A percentile compares a stretch with the other conserved stretches of the same genome.
phyloP scores from a whole-genome alignment of 306 rosid species.

The Gleditsia sinensis region DNA sequence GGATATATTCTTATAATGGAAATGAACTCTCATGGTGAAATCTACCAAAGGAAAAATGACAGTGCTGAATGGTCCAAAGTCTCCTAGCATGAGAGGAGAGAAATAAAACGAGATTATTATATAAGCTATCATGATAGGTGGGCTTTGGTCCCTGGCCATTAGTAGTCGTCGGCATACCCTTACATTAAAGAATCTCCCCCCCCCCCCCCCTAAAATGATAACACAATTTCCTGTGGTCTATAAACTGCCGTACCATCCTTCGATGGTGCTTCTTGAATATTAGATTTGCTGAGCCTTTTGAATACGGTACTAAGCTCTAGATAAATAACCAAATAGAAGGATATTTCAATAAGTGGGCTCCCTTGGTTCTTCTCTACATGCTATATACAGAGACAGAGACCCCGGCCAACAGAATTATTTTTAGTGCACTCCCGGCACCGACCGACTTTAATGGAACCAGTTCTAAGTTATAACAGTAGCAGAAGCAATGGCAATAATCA shows the following conservation, averaged over 20 bases:
- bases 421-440: background rate
- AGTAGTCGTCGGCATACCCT: background rate
- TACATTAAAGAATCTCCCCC: constrained; percentile 18
- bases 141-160: constrained; percentile 43
- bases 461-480: constrained; percentile 23
- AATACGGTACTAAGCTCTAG: constrained; percentile 14
- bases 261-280: constrained; percentile 22
- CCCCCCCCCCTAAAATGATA: constrained; percentile 27
- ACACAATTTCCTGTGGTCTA: constrained; percentile 54
- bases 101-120: background rate
- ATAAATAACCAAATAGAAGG: constrained; percentile 1
- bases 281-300: constrained; percentile 31
- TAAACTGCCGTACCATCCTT: constrained; percentile 35
- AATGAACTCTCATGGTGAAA: background rate
- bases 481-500: background rate
- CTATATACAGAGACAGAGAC: background rate
- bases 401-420: background rate
- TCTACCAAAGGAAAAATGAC: background rate
- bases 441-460: constrained; percentile 49
- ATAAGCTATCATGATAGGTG: constrained; percentile 33
- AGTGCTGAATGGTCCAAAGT: background rate
- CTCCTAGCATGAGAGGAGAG: background rate
- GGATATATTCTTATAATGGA: background rate
- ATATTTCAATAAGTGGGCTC: constrained; percentile 32
- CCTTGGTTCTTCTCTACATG: background rate